Percentiles rank a stretch among this genome's conserved stretches.
Evolutionary conservation across 495 filamentous ascomycete species (phyloP).

Genomic region (Apiosordaria backusii): DNA sequence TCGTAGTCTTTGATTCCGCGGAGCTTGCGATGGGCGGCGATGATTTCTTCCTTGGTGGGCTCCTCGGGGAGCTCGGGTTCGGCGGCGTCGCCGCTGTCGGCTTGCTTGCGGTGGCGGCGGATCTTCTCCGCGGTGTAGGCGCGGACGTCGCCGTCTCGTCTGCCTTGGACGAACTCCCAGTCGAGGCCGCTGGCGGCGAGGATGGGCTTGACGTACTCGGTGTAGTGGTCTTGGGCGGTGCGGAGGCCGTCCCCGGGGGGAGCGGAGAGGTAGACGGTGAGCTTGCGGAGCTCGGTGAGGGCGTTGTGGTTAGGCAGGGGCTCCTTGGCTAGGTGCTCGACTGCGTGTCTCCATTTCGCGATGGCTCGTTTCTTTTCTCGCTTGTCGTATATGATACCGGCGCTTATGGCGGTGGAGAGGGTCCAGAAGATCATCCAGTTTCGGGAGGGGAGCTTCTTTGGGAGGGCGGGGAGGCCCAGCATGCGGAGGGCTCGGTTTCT

Average conservation of each 20-base stretch:
- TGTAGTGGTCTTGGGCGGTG: constrained; percentile 84
- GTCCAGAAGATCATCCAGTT: constrained; percentile 97
- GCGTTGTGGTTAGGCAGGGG: constrained; percentile 55
- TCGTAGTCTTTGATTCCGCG: constrained; percentile 65
- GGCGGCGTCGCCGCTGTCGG: constrained; percentile 46
- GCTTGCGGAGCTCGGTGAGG: constrained; percentile 68
- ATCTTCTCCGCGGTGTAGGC: constrained; percentile 78
- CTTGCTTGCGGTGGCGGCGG: constrained; percentile 61
- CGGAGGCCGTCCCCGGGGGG: constrained; percentile 83
- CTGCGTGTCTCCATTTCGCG: constrained; percentile 79
- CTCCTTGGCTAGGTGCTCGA: constrained; percentile 82
- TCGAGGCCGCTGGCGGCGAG: constrained; percentile 86
- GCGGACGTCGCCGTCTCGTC: constrained; percentile 82
- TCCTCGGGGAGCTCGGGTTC: constrained; percentile 37
- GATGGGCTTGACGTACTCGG: constrained; percentile 92
- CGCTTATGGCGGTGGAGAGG: constrained; percentile 70
- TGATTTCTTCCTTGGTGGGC: constrained; percentile 52
- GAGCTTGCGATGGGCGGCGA: constrained; percentile 53
- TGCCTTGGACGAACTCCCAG: constrained; percentile 90
- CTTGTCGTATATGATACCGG: constrained; percentile 82
- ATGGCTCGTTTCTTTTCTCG: constrained; percentile 78
- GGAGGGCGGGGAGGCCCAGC: constrained; percentile 78
- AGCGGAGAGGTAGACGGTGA: constrained; percentile 80
- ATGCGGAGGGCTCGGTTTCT: constrained; percentile 69
- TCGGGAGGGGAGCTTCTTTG: constrained; percentile 83